phyloP scores from a whole-genome alignment of 495 filamentous ascomycete species.

The Viridothelium virens region DNA sequence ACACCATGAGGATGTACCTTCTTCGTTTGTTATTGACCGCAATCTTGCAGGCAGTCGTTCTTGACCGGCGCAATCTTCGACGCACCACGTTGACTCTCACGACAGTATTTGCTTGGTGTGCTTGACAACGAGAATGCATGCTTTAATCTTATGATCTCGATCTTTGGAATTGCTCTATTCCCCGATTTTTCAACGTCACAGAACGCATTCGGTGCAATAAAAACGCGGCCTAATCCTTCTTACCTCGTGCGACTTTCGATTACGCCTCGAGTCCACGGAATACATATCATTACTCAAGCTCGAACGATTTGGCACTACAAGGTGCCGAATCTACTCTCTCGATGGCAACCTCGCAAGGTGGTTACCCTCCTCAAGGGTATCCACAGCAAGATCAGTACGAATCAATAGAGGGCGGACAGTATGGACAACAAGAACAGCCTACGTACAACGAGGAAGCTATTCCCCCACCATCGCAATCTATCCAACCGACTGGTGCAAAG shows the following conservation, averaged over 20 bases:
- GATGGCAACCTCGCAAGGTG: background rate
- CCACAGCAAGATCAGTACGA: constrained; percentile 7
- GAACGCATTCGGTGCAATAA: no score
- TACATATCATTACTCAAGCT: no score
- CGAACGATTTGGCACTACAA: background rate
- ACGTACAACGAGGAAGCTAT: background rate
- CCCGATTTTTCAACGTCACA: no score
- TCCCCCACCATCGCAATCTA: background rate
- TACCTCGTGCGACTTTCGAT: no score
- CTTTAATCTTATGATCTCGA: no score
- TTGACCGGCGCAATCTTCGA: background rate
- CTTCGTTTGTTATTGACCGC: background rate
- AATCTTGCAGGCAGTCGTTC: background rate
- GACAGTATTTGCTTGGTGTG: background rate
- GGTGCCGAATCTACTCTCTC: background rate
- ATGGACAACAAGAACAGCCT: background rate
- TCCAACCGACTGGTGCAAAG: constrained; percentile 42
- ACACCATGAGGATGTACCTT: background rate
- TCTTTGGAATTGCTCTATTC: no score
- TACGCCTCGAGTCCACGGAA: no score
- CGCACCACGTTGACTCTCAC: background rate
- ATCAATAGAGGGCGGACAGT: constrained; percentile 1
- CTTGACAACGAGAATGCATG: no score
- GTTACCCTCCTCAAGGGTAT: background rate
- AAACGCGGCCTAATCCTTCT: no score